Evolutionary conservation across 164 flowering plant species (phyloP), one percentile per base, ranked within the genome.

Genomic region (Tetracentron sinense): DNA sequence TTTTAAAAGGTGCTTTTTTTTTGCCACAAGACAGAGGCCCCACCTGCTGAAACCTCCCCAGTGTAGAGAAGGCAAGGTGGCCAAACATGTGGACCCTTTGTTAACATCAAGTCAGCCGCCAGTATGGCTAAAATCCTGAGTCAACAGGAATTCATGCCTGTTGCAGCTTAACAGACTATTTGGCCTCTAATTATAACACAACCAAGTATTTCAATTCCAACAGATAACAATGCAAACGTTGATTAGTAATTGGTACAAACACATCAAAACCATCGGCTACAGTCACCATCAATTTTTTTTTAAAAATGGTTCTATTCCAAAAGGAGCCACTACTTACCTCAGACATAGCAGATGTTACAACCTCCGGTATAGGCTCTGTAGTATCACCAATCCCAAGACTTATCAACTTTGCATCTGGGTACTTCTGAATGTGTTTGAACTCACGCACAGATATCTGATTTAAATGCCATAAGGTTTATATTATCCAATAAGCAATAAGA

Each of bases 321-420:
- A 38, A 38, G 44, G 44, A 38, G 29, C 20, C 1, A 42, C 16
- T 6, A 30, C 44, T 61, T 74, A 84, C 90, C 80, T 80, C 68
- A 21, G 81, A 81, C 95, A 86, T 88, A 22, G 80, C 77, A 0
- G 69, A 70, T 42, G 91, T 66, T 23, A 88, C 72, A 54, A 74
- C 47, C 7, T 77, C 73, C 21, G 95, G 91, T 23, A 83, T 78
- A 44, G 91, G 88, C 60, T 82, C 70, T 1, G 85, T 82, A 6
- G 91, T 83, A 52, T 86, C 85, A 46, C 91, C 88, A 60, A 86
- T 59, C 16, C 91, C 91, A 48, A 86, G 83, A 66, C 74, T 79
- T 52, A 86, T 86, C 66, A 86, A n/a, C 55, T 74, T 69, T 47
- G 84, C 88, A 74, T 82, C 62, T 30, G 91, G 95, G 68, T 80